Evolutionary conservation across 768 basidiomycete genomes (phyloP), one percentile per base, ranked within the genome.

Genomic region (Baorangia bicolor): DNA sequence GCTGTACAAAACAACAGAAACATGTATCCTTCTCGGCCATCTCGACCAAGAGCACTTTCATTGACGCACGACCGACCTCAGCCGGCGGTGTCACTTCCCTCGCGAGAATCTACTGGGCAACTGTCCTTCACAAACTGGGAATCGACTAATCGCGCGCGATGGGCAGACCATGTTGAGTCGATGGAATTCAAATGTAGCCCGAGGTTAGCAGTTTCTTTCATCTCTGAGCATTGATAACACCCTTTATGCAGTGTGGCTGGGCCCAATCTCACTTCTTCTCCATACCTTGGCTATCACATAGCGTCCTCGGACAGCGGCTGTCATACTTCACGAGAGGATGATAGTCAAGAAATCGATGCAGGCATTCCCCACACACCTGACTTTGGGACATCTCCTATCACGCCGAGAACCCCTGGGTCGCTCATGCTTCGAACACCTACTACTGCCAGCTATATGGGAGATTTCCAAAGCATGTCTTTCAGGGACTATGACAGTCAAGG

Each of bases 371-470:
- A 66, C 13, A 83, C 77, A 27, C 81, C 79, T 8, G 76, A 74
- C 30, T 71, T 81, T 30, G 81, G 72, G 20, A 65, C 72, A 60
- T 81, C 79, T 18, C 81, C 80, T 31, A 70, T 79, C 45, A 84
- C 79, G 3, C 81, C 81, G 10, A 78, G 75, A 62, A 81, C 78
- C 9, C 74, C 79, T 35, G 78, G 74, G 30, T 77, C 79, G 13
- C 64, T 74, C 31, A 80, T 79, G 64, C 81, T 80, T 51, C 67
- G 71, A 42, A 82, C 84, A 25, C 85, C 79, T 2, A 77, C 76
- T 13, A 77, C 70, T 42, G 65, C 64, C 44, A 74, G 68, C 38
- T 71, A 73, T 55, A 59, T 65, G 57, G 70, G 65, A n/a, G 74
- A 73, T 56, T 62, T 73, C 43, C 72, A 68, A 53, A 65, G 61